Evolutionary conservation across 352 stramenopile species (phyloP), one percentile per base, ranked within the genome.

Genomic region (Pythium dissotocum): DNA sequence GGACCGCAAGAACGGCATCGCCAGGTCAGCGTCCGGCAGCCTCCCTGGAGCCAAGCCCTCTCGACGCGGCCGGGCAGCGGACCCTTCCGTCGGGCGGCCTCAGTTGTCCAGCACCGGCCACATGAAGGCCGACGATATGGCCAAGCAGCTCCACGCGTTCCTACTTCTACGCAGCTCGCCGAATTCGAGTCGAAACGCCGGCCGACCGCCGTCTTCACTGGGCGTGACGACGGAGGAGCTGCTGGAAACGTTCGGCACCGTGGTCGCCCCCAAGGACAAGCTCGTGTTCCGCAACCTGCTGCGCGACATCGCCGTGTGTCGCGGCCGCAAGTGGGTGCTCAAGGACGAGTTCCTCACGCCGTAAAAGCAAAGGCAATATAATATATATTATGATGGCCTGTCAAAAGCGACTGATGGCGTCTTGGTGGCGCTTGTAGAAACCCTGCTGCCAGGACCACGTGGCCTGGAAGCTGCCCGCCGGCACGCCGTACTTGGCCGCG

Each of bases 161-260:
- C 79, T 98, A 24, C 69, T 71, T 1, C 33, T 77, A 12, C 76
- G 75, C 30, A 26, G 14, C 21, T 36, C 16, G 61, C n/a, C 21
- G 18, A 53, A 53, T 12, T 53, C 46, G 1, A 53, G 18, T 12
- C 38, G 38, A 14, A 30, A 32, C 46, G 30, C 4, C 8, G 36
- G 63, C 42, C 6, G 61, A 69, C n/a, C 49, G 58, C 33, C 72
- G 77, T 32, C 62, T 60, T 16, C 62, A 58, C 57, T 77, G 33
- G 91, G 90, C 6, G 89, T 91, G 24, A 94, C 93, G 44, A 98
- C 93, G 0, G 86, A 97, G 62, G 76, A 95, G 58, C 78, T 99
- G 33, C 75, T 98, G 8, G 82, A 93, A 14, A 78, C 81, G 61
- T 99, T 98, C 70, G 85, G 71, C 26, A 72, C 87, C 18, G 75